These are phyloP conservation scores for Chlorella vulgaris DNA, from an alignment of 139 green algal genomes.

Conservation along the genomic window DNA sequence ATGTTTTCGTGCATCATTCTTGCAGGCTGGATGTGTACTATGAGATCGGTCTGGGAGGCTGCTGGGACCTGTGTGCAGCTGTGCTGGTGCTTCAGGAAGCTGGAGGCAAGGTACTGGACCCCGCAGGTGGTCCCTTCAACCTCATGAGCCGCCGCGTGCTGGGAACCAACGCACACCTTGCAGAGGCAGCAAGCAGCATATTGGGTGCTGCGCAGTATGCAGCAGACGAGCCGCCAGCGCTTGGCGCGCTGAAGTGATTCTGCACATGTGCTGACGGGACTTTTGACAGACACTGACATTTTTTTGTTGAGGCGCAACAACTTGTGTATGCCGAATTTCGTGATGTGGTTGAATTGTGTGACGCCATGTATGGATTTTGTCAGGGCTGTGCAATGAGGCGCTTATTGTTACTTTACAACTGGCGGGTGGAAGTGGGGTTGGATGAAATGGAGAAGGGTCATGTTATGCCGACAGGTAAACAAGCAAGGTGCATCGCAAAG, in stretches of 20 bases:
- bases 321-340: too few species aligned
- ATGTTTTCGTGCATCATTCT: neutral
- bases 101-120: slow-evolving; percentile 84
- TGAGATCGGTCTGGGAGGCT: slow-evolving; percentile 90
- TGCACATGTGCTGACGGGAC: neutral
- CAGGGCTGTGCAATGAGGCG: too few species aligned
- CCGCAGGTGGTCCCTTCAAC: slow-evolving; percentile 71
- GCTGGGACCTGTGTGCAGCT: slow-evolving; percentile 76
- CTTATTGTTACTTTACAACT: too few species aligned
- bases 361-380: too few species aligned
- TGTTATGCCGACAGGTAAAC: too few species aligned
- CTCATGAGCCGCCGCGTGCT: slow-evolving; percentile 84
- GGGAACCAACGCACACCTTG: slow-evolving; percentile 63
- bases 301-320: too few species aligned
- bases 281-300: too few species aligned
- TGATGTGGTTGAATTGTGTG: too few species aligned
- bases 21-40: slow-evolving; percentile 92
- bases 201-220: slow-evolving; percentile 14
- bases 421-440: too few species aligned
- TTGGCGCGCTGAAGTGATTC: too few species aligned
- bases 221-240: neutral
- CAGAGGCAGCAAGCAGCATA: slow-evolving; percentile 10
- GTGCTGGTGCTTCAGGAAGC: slow-evolving; percentile 77
- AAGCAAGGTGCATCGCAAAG: too few species aligned
- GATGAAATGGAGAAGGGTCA: too few species aligned